Base-by-base conservation (phyloP, 164 flowering plant genomes). In the Piper betle region DNA sequence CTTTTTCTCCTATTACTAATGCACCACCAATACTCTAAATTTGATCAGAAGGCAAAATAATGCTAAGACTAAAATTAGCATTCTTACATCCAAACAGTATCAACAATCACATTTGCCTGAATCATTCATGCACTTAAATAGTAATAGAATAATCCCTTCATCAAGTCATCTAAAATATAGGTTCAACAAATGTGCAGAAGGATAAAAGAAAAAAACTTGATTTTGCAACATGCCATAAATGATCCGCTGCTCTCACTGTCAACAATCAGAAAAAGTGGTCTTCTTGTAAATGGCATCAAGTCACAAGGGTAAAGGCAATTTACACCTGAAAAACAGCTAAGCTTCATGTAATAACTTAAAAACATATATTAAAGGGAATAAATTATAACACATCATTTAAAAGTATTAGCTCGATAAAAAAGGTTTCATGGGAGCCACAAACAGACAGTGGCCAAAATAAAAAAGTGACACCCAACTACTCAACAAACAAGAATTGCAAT, bases 271-370 rank as follows among this genome's bases (percentile, higher is more conserved):
- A 90, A 82, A 57, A 90, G 83, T 52, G 99, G 97, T 72, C 79
- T 81, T 77, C 99, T 86, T 65, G 99, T 90, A 73, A 93, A 93
- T 57, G 99, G 99, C 66, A 88, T 66, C 58, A 94, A 69, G 73
- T 94, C 99, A 67, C 68, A 76, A 18, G 99, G 93, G 66, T 84
- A 88, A 64, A 94, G 74, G 76, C 78, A 81, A 61, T 84, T 81
- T 57, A 68, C 61, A 72, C 98, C 97, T 93, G 87, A 61, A 76
- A 77, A 63, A 64, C 60, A 54, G 52, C 52, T 61, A 17, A 38
- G 4, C 13, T 25, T 52, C 19, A 60, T 50, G 42, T 66, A 46
- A 46, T 46, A 10, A 46, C 50, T 54, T 3, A 54, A 54, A 25
- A 54, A 54, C 9, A 17, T 8, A 43, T 15, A n/a, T 7, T 39